Percentiles rank a stretch among this genome's conserved stretches.
Conservation (phyloP, 306 rosid species). For the Prunus mongolica region DNA sequence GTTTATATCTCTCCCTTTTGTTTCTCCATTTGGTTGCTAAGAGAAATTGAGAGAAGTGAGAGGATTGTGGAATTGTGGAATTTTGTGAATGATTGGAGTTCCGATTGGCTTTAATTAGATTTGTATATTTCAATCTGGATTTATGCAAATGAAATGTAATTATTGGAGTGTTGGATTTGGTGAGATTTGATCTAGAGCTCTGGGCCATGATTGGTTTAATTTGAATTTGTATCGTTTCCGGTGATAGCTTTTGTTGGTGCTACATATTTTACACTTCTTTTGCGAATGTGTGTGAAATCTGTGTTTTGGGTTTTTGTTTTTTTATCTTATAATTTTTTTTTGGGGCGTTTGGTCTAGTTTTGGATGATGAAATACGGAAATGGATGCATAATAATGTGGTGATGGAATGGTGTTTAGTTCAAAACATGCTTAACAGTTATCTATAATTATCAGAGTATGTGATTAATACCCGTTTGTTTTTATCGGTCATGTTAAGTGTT, state of each 20-base stretch:
- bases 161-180: slow-evolving; percentile 2
- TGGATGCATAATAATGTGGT: not conserved
- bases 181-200: slow-evolving; percentile 15
- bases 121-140: not conserved
- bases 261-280: not conserved
- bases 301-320: not conserved
- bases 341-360: not conserved
- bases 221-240: not conserved
- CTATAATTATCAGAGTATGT: not conserved
- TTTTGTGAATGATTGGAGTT: slow-evolving; percentile 1
- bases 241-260: not conserved
- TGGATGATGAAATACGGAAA: not conserved
- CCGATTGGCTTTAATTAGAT: slow-evolving; percentile 2
- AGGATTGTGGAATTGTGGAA: not conserved
- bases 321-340: not conserved
- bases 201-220: not conserved
- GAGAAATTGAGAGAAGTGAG: not conserved
- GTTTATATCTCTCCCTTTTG: not conserved
- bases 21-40: not conserved
- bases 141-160: slow-evolving; percentile 8
- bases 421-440: not conserved
- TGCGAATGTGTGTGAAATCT: not conserved
- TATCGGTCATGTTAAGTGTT: not conserved
- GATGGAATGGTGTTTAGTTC: not conserved
- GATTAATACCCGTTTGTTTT: not conserved